Base-by-base conservation (phyloP, 805 yeast species). In the Pichia exigua region DNA sequence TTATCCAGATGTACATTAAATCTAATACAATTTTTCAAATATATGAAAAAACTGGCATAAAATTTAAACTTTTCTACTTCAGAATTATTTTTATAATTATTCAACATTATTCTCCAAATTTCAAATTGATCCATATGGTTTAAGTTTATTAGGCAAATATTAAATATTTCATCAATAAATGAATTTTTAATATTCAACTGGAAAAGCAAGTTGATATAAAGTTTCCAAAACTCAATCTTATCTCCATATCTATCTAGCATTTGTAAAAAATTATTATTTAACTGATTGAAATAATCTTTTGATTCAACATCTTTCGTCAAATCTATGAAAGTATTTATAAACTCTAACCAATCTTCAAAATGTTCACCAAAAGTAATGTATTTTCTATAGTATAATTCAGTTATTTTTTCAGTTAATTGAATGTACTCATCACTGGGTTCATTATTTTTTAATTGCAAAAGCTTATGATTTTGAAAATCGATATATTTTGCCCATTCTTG, bases 151-250 rank as follows among this genome's bases (percentile, higher is more conserved):
- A 35, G 10, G n/a, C 39, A 35, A n/a, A 22, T 22, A 8, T 30
- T 28, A 17, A 51, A 44, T 7, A 51, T 11, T 12, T 22, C 7
- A 3, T 44, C 10, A 11, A 47, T 28, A 10, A 35, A 44, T 28
- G 27, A 48, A 50, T 11, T 38, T 40, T 4, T 50, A 27, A 43
- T 28, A 50, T 27, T 28, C 27, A 17, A 18, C 4, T 11, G 20
- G 7, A 17, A 35, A 35, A 35, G 39, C 8, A n/a, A 5, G 20
- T 35, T n/a, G 11, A 35, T 8, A n/a, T 35, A 35, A 8, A 35
- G 20, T 35, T 4, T 7, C 57, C 57, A 55, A n/a, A 48, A 51
- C 4, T 22, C 35, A 12, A 42, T 8, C 11, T 41, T 35, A 20
- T 12, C n/a, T 26, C 39, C 44, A 21, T 35, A 35, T 35, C n/a